Evolutionary conservation across 441 rosid species (phyloP).

Genomic region (Adansonia grandidieri): DNA sequence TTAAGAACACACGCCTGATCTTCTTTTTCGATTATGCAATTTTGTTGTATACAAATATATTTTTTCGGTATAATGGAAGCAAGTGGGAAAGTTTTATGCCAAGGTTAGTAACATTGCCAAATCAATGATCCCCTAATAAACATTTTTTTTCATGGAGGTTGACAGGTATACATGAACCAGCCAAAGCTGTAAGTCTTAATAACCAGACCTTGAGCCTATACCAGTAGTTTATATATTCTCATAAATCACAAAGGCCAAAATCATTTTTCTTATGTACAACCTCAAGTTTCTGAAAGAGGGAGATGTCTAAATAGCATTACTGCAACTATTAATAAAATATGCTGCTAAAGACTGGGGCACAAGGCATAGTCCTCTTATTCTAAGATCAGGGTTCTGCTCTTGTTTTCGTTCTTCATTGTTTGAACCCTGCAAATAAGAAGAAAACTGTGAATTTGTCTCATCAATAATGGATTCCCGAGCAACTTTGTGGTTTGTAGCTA

Average conservation of each 20-base stretch:
- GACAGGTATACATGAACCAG: background rate
- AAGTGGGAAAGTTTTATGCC: background rate
- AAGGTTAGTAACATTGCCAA: background rate
- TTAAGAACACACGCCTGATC: background rate
- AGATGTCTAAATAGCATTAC: slow-evolving; percentile 20
- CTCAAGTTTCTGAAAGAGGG: background rate
- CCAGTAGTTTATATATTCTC: background rate
- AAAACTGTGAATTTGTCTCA: background rate
- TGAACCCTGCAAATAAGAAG: slow-evolving; percentile 28
- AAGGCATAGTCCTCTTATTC: slow-evolving; percentile 50
- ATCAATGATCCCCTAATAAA: slow-evolving; percentile 7
- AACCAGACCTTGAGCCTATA: background rate
- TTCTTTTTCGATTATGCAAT: too few relatives aligned
- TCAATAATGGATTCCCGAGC: background rate
- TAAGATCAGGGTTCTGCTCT: slow-evolving; percentile 38
- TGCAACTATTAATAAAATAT: slow-evolving; percentile 27
- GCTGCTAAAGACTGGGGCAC: slow-evolving; percentile 45
- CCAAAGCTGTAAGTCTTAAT: background rate
- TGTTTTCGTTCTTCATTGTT: slow-evolving; percentile 26
- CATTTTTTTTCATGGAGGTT: slow-evolving; percentile 18
- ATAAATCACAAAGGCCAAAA: slow-evolving; percentile 1
- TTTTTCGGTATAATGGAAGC: background rate
- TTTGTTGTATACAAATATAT: background rate
- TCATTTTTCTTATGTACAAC: background rate
- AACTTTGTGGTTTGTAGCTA: background rate